Conservation (phyloP, 176 grass and related monocot genomes). For the Musa troglodytarum region DNA sequence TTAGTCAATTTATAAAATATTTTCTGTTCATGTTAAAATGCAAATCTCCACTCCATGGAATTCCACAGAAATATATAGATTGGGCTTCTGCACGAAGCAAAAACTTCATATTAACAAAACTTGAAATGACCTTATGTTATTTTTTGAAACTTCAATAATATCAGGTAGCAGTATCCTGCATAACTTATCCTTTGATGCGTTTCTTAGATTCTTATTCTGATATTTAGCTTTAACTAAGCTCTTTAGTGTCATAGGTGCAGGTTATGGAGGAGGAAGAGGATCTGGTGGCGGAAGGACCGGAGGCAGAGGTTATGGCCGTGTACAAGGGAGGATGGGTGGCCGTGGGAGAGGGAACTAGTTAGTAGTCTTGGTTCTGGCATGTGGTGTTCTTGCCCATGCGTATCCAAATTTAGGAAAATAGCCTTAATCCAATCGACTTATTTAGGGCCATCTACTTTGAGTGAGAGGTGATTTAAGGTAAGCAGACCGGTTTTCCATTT, state of each 20-base stretch:
- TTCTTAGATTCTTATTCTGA: background rate
- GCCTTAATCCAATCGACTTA: background rate
- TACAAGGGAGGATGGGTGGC: conserved; percentile 34
- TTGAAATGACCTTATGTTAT: too few relatives aligned
- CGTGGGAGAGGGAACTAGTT: conserved; percentile 35
- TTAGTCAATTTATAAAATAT: too few relatives aligned
- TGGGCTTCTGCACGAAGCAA: too few relatives aligned
- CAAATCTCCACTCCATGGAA: too few relatives aligned
- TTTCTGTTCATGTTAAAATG: too few relatives aligned
- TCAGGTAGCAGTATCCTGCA: too few relatives aligned
- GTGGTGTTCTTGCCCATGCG: conserved; percentile 1
- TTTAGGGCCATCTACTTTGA: background rate
- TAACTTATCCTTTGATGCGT: too few relatives aligned
- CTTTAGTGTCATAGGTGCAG: background rate
- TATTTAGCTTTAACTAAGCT: background rate
- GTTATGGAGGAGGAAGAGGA: conserved; percentile 31
- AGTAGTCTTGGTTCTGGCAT: conserved; percentile 11
- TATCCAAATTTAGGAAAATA: background rate
- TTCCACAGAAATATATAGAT: too few relatives aligned
- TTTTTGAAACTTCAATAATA: too few relatives aligned
- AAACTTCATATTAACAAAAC: too few relatives aligned
- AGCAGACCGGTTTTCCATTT: background rate
- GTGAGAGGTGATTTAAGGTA: background rate
- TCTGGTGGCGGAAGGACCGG: conserved; percentile 23
- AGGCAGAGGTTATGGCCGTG: conserved; percentile 44